phyloP scores from a whole-genome alignment of 148 eudicot genomes.

The Amaranthus hypochondriacus region DNA sequence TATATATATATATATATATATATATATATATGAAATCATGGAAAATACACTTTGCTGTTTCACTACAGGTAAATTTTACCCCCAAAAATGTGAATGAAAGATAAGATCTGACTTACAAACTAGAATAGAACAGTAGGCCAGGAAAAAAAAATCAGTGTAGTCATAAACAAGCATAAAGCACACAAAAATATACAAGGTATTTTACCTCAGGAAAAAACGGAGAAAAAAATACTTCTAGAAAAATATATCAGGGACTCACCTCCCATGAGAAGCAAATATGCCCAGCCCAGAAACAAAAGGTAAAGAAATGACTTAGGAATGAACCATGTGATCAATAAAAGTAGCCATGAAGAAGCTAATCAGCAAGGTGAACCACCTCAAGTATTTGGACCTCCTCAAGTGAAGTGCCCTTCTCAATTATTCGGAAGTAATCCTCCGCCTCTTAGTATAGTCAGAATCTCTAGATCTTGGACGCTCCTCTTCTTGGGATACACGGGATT shows the following conservation, averaged over 20 bases:
- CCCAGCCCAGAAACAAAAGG: slow-evolving; percentile 17
- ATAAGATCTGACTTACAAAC: neutral
- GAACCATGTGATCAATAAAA: slow-evolving; percentile 18
- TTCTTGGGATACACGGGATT: slow-evolving; percentile 46
- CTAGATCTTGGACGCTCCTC: slow-evolving; percentile 62
- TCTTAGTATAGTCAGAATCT: slow-evolving; percentile 73
- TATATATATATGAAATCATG: too few species aligned
- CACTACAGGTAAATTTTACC: too few species aligned
- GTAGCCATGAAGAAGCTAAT: slow-evolving; percentile 14
- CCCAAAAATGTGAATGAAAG: neutral
- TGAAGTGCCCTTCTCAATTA: slow-evolving; percentile 18
- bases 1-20: too few species aligned
- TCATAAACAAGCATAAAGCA: neutral
- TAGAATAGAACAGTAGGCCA: neutral
- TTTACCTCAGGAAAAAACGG: neutral
- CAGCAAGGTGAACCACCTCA: slow-evolving; percentile 14
- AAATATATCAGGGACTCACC: slow-evolving; percentile 18
- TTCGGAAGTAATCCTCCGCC: slow-evolving; percentile 55
- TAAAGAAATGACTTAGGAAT: slow-evolving; percentile 15
- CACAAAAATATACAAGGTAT: neutral
- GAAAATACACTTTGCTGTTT: too few species aligned
- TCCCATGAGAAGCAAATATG: slow-evolving; percentile 14
- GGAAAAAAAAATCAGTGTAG: neutral
- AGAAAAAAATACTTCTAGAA: neutral
- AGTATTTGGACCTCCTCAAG: neutral